Percentiles rank a stretch among this genome's conserved stretches.
phyloP scores from a whole-genome alignment of 75 land plant genomes.

The Cunninghamia lanceolata region DNA sequence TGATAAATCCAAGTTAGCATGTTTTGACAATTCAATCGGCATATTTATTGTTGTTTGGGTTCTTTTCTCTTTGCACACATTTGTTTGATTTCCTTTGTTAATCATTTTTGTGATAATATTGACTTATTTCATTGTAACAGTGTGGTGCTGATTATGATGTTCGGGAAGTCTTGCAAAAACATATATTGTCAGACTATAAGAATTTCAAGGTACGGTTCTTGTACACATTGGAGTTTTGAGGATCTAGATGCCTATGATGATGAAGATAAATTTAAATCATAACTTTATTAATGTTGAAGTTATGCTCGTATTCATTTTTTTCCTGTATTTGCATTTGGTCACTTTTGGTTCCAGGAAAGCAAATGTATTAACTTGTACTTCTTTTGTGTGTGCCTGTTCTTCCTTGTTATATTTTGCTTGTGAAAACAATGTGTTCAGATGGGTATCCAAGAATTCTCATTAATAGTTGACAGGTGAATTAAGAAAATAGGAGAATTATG shows the following conservation, averaged over 20 bases:
- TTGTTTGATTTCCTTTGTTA: not conserved
- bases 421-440: not conserved
- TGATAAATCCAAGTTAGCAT: not conserved
- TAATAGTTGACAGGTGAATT: not conserved
- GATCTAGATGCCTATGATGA: not conserved
- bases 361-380: not conserved
- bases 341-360: not conserved
- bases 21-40: not conserved
- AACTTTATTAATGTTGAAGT: not conserved
- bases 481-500: not conserved
- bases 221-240: not conserved
- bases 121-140: constrained; percentile 37
- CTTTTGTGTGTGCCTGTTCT: not conserved
- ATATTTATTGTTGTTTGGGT: not conserved
- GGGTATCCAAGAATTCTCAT: not conserved
- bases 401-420: not conserved
- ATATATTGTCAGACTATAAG: constrained; percentile 77
- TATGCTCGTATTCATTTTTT: not conserved
- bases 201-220: constrained; percentile 62
- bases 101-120: not conserved
- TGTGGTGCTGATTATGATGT: constrained; percentile 61
- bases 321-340: not conserved
- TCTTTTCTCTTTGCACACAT: not conserved
- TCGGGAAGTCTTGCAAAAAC: constrained; percentile 55
- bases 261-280: not conserved